phyloP scores from a whole-genome alignment of 1,139 yeast genomes.

The Geotrichum klebahnii region DNA sequence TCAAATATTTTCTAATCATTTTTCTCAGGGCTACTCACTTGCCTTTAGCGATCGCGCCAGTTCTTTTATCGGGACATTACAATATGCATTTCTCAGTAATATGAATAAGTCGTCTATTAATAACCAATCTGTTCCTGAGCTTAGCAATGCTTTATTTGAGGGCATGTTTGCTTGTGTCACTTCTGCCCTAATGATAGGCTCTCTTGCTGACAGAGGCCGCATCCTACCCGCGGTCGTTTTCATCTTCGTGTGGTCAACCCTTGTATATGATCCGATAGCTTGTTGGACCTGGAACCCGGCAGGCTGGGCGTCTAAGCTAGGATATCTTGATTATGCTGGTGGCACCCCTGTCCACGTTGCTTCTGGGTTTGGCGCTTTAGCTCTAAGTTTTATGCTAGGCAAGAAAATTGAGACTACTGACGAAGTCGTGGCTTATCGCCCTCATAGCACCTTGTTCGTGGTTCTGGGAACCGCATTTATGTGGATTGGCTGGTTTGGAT shows the following conservation, averaged over 20 bases:
- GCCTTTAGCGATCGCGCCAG: conserved; percentile 44
- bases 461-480: conserved; percentile 54
- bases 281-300: conserved; percentile 62
- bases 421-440: conserved; percentile 29
- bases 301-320: conserved; percentile 53
- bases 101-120: conserved; percentile 39
- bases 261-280: conserved; percentile 58
- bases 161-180: conserved; percentile 53
- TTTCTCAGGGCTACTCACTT: conserved; percentile 47
- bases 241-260: conserved; percentile 50
- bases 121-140: conserved; percentile 39
- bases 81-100: conserved; percentile 43
- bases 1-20: not conserved
- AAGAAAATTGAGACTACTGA: conserved; percentile 26
- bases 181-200: conserved; percentile 54
- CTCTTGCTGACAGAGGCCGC: conserved; percentile 57
- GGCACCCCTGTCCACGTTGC: conserved; percentile 60
- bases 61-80: conserved; percentile 48
- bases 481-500: conserved; percentile 83
- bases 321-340: conserved; percentile 61
- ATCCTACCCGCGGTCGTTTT: conserved; percentile 54
- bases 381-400: conserved; percentile 57
- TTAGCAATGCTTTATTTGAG: conserved; percentile 48
- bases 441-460: conserved; percentile 38
- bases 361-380: conserved; percentile 56